phyloP scores from a whole-genome alignment of 352 stramenopile species.

The Phytophthora lateralis region DNA sequence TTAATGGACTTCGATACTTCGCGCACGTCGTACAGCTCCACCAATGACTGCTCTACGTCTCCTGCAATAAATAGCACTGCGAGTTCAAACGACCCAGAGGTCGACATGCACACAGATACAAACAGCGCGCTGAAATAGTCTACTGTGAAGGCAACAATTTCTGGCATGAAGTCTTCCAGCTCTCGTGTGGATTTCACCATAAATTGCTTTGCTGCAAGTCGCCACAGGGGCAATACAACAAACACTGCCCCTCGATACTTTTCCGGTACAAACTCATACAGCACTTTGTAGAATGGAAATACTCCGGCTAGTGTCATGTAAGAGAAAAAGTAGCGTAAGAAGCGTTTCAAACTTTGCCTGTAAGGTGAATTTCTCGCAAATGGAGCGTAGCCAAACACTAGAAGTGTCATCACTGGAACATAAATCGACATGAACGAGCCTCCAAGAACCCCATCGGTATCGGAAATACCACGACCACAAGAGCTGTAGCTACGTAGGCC shows the following conservation, averaged over 20 bases:
- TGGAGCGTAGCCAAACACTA: slow-evolving; percentile 8
- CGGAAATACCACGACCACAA: slow-evolving; percentile 10
- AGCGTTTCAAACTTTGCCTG: background rate
- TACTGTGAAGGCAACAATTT: slow-evolving; percentile 22
- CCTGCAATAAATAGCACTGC: background rate
- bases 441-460: slow-evolving; percentile 17
- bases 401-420: slow-evolving; percentile 1
- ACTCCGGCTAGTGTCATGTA: slow-evolving; percentile 7
- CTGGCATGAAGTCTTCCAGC: slow-evolving; percentile 21
- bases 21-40: slow-evolving; percentile 3
- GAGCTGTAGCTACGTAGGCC: slow-evolving; percentile 5
- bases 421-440: slow-evolving; percentile 3
- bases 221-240: slow-evolving; percentile 15
- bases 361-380: slow-evolving; percentile 7
- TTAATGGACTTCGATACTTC: background rate
- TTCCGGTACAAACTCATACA: slow-evolving; percentile 9
- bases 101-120: slow-evolving; percentile 18
- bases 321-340: slow-evolving; percentile 11
- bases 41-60: slow-evolving; percentile 3
- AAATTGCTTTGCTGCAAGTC: slow-evolving; percentile 15
- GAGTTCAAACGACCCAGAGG: slow-evolving; percentile 2
- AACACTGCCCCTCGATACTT: slow-evolving; percentile 7
- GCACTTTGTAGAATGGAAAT: slow-evolving; percentile 13
- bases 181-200: slow-evolving; percentile 10
- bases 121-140: slow-evolving; percentile 27